A percentile compares a stretch with the other conserved stretches of the same genome.
phyloP scores from a whole-genome alignment of 495 filamentous ascomycete genomes.

The Diplogelasinospora grovesii region DNA sequence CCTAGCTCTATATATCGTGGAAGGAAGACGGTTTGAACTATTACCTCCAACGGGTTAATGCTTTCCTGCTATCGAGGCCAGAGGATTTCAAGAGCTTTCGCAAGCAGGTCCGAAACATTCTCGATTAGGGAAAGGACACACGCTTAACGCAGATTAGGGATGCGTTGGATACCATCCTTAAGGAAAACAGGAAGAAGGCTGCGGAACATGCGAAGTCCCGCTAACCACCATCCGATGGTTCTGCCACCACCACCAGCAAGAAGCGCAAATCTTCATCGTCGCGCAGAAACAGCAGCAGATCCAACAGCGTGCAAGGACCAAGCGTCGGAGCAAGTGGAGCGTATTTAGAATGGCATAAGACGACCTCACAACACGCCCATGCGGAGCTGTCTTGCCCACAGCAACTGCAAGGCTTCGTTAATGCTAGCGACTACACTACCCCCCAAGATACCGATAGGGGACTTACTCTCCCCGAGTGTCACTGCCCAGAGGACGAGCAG shows the following conservation, averaged over 20 bases:
- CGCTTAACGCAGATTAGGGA: slow-evolving; percentile 9
- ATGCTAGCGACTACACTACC: no score
- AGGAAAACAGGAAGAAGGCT: slow-evolving; percentile 10
- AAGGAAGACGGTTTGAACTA: slow-evolving; percentile 10
- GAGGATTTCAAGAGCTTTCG: slow-evolving; percentile 11
- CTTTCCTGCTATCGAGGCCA: slow-evolving; percentile 9
- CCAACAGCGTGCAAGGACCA: no score
- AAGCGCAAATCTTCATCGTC: no score
- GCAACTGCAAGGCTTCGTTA: background rate
- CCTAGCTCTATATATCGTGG: slow-evolving; percentile 8
- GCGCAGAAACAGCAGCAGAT: no score
- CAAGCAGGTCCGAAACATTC: slow-evolving; percentile 10
- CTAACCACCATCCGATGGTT: slow-evolving; percentile 9
- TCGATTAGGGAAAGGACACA: slow-evolving; percentile 11
- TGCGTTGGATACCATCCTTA: slow-evolving; percentile 11
- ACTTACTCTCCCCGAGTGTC: slow-evolving; percentile 2
- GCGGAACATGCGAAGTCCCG: background rate
- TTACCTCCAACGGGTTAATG: slow-evolving; percentile 7
- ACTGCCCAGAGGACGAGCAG: background rate
- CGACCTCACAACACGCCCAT: slow-evolving; percentile 1
- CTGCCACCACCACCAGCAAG: slow-evolving; percentile 1
- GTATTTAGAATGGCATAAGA: background rate
- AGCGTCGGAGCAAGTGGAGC: background rate
- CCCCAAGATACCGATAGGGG: no score
- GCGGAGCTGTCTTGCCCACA: background rate